Percentiles rank a stretch among this genome's conserved stretches.
Evolutionary conservation across 192 early-diverging fungal genomes (phyloP).

Genomic region (Chytriomyces confervae): DNA sequence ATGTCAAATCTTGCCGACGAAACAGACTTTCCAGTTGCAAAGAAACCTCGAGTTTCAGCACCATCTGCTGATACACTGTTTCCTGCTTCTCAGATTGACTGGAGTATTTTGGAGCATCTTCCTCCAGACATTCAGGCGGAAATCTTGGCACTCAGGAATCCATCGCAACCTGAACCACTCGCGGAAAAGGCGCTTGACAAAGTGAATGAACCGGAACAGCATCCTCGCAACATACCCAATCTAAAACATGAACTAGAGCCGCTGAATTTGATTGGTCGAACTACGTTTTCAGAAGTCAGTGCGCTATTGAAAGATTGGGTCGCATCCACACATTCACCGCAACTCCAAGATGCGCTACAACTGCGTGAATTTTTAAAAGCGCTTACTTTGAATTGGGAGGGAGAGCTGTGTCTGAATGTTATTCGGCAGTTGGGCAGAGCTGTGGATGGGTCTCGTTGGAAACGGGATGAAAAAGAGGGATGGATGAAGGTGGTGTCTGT

Average conservation of each 20-base stretch:
- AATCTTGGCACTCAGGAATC: slow-evolving; percentile 5
- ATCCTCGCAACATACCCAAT: neutral
- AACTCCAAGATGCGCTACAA: neutral
- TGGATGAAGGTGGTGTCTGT: neutral
- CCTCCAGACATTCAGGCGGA: slow-evolving; percentile 44
- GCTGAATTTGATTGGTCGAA: neutral
- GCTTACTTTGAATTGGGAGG: slow-evolving; percentile 1
- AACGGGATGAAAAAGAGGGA: neutral
- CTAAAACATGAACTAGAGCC: neutral
- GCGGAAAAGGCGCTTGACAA: neutral
- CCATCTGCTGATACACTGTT: neutral
- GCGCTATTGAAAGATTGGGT: slow-evolving; percentile 6
- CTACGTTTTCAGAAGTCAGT: neutral
- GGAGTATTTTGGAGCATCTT: slow-evolving; percentile 40
- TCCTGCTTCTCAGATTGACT: slow-evolving; percentile 51
- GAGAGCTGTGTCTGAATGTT: slow-evolving; percentile 7
- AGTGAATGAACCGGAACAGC: neutral
- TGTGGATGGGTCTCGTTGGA: neutral
- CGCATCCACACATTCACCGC: neutral
- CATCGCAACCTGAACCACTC: neutral
- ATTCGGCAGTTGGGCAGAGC: neutral
- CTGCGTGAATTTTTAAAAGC: slow-evolving; percentile 1
- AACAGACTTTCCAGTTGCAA: neutral
- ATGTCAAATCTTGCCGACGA: neutral
- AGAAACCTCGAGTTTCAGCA: neutral